These are phyloP conservation scores for Immersiella caudata DNA, from an alignment of 495 filamentous ascomycete genomes.

Conservation along the genomic window DNA sequence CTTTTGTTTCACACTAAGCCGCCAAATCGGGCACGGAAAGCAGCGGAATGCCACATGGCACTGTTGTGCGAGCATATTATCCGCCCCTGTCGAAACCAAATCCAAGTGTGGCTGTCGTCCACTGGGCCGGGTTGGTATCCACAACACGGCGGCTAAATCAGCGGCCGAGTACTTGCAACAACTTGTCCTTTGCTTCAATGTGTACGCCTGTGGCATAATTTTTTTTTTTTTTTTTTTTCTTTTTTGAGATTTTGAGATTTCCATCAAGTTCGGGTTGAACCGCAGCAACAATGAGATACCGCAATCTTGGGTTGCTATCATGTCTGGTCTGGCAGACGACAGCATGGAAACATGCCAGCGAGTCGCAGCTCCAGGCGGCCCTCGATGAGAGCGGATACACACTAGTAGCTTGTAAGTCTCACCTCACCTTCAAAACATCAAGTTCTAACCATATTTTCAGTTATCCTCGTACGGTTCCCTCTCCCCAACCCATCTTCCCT, in stretches of 20 bases:
- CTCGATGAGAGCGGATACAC: constrained; percentile 41
- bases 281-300: neutral
- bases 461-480: constrained; percentile 29
- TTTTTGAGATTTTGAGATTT: neutral
- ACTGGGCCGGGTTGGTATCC: neutral
- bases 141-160: constrained; percentile 8
- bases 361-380: constrained; percentile 36
- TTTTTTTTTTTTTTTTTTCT: too few species aligned
- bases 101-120: neutral
- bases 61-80: neutral
- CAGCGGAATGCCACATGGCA: neutral
- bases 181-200: constrained; percentile 4
- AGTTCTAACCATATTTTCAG: constrained; percentile 9
- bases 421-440: neutral
- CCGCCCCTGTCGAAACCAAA: neutral
- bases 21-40: neutral
- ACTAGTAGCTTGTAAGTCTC: constrained; percentile 47
- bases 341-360: constrained; percentile 42
- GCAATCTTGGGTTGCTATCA: neutral
- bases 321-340: neutral
- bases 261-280: too few species aligned
- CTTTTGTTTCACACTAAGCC: neutral
- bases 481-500: neutral
- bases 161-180: neutral
- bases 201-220: neutral